Evolutionary conservation across 306 rosid genomes (phyloP).

Genomic region (Citrullus mucosospermus): DNA sequence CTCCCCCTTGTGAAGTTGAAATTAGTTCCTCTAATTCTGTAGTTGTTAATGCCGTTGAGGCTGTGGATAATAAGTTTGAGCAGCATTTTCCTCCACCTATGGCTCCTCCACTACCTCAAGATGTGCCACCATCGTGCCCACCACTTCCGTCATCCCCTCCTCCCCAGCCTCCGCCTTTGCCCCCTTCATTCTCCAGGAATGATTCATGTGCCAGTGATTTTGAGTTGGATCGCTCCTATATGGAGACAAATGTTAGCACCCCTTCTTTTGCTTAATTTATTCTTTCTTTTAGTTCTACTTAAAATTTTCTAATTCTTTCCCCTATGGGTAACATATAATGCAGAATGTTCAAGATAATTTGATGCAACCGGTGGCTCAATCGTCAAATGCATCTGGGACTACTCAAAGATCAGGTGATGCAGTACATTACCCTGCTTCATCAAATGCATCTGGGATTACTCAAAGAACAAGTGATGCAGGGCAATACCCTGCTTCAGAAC

Average conservation of each 20-base stretch:
- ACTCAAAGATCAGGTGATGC: slow-evolving; percentile 40
- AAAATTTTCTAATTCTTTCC: slow-evolving; percentile 9
- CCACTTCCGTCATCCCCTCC: slow-evolving; percentile 72
- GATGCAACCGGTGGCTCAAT: slow-evolving; percentile 32
- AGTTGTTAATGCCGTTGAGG: slow-evolving; percentile 21
- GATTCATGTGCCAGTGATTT: slow-evolving; percentile 29
- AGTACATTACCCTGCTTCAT: slow-evolving; percentile 27
- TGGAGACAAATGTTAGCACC: slow-evolving; percentile 40
- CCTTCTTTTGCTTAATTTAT: slow-evolving; percentile 3
- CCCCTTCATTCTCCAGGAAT: slow-evolving; percentile 31
- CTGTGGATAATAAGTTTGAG: slow-evolving; percentile 26
- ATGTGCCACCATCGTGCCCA: slow-evolving; percentile 47
- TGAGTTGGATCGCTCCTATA: slow-evolving; percentile 36
- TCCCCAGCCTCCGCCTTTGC: slow-evolving; percentile 46
- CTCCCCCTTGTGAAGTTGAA: slow-evolving; percentile 65
- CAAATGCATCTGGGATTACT: slow-evolving; percentile 29
- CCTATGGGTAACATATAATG: slow-evolving; percentile 14
- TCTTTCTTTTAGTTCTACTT: neutral
- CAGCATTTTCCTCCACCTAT: slow-evolving; percentile 23
- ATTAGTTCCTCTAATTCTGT: slow-evolving; percentile 28
- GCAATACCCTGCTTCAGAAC: slow-evolving; percentile 38
- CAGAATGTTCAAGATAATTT: slow-evolving; percentile 38
- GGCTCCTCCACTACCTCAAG: slow-evolving; percentile 44
- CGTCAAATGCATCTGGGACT: slow-evolving; percentile 35
- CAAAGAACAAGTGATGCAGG: slow-evolving; percentile 39